Percentiles rank a stretch among this genome's conserved stretches.
These are phyloP conservation scores for Metrosideros polymorpha DNA, from an alignment of 441 rosid species.

Conservation along the genomic window DNA sequence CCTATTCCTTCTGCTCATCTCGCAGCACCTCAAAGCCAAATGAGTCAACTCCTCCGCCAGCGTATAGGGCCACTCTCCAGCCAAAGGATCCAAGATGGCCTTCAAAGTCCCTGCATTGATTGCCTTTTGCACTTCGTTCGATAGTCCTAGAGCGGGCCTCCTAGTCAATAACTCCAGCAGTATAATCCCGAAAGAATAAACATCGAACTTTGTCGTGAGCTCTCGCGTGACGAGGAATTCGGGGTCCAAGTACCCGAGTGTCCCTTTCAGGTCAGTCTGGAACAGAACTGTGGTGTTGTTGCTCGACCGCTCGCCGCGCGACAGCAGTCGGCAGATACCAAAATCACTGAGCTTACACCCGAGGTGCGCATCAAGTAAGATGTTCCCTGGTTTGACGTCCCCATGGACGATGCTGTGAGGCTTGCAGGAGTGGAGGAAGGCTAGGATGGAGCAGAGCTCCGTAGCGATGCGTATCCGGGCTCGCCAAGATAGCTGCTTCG, in stretches of 20 bases:
- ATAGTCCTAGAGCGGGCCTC: conserved; percentile 54
- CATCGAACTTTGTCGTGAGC: conserved; percentile 79
- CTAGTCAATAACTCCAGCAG: conserved; percentile 68
- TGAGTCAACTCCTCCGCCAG: conserved; percentile 80
- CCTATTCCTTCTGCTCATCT: conserved; percentile 53
- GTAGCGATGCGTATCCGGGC: conserved; percentile 63
- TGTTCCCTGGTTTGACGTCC: conserved; percentile 72
- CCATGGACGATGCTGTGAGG: conserved; percentile 80
- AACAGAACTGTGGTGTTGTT: conserved; percentile 26
- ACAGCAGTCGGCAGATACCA: conserved; percentile 54
- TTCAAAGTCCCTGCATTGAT: conserved; percentile 47
- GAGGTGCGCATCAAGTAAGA: conserved; percentile 70
- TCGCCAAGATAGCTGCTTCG: conserved; percentile 80
- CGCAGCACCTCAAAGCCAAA: conserved; percentile 83
- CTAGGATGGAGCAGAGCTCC: conserved; percentile 75
- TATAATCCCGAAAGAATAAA: conserved; percentile 84
- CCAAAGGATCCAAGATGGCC: conserved; percentile 70
- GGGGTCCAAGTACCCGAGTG: conserved; percentile 71
- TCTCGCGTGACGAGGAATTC: conserved; percentile 68
- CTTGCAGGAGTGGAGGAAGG: conserved; percentile 81
- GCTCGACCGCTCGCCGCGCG: conserved; percentile 19
- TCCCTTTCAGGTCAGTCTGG: conserved; percentile 61
- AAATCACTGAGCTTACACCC: conserved; percentile 77
- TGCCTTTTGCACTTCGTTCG: conserved; percentile 62
- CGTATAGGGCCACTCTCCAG: conserved; percentile 96